phyloP scores from a whole-genome alignment of 305 asterid genomes.

The Plantago lanceolata region DNA sequence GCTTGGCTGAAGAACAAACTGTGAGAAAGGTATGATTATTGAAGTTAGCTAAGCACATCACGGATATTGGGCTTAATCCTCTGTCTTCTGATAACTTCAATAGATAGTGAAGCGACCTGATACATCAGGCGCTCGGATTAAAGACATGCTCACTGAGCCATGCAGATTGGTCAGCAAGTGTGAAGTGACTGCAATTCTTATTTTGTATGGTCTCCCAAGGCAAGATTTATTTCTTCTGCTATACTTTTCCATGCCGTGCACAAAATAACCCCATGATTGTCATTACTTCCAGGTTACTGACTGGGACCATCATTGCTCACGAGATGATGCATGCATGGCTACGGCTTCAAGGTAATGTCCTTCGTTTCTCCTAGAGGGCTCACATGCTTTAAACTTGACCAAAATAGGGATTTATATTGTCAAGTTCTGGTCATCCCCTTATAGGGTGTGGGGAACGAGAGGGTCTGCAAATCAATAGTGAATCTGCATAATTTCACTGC shows the following conservation, averaged over 20 bases:
- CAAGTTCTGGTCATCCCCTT: no score
- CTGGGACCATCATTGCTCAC: conserved; percentile 94
- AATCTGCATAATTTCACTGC: no score
- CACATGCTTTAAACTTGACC: not conserved
- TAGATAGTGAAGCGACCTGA: conserved; percentile 82
- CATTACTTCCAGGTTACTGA: conserved; percentile 59
- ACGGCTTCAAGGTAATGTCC: conserved; percentile 66
- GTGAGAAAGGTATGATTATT: conserved; percentile 68
- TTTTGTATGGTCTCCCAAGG: conserved; percentile 94
- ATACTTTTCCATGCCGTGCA: conserved; percentile 12
- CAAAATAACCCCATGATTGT: not conserved
- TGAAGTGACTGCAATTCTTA: conserved; percentile 97
- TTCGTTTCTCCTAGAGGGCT: conserved; percentile 2
- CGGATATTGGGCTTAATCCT: not conserved
- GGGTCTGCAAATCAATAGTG: no score
- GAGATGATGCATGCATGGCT: conserved; percentile 99
- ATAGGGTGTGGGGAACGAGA: no score
- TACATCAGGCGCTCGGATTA: conserved; percentile 67
- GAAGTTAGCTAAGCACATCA: conserved; percentile 5
- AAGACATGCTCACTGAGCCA: conserved; percentile 93
- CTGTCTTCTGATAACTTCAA: conserved; percentile 16
- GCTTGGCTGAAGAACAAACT: conserved; percentile 95
- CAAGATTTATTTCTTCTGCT: conserved; percentile 26
- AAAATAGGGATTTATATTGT: not conserved
- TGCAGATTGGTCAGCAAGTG: conserved; percentile 66